Evolutionary conservation across 75 land plant species (phyloP), one percentile per base, ranked within the genome.

Genomic region (Larix kaempferi): DNA sequence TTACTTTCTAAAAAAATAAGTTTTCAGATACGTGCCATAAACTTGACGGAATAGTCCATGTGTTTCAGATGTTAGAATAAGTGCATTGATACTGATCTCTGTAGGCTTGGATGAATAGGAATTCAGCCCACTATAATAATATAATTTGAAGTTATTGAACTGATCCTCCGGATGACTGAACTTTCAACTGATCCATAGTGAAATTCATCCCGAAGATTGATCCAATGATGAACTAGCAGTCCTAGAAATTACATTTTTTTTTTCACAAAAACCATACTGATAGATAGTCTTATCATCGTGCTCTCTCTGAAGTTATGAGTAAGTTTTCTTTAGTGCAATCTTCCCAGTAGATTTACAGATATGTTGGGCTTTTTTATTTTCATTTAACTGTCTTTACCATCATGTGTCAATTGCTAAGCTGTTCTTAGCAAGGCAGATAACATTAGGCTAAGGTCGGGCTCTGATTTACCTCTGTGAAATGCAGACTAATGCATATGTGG

Each of bases 401-500:
- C 21, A 16, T 12, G 16, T 26, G 66, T 56, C 35, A 60, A 5
- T 7, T 22, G 12, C 15, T 14, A 37, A 5, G 16, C 3, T 64
- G 67, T 77, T 65, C 23, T n/a, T 41, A 41, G 21, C 73, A 35
- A 3, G 73, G 19, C 19, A 69, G 16, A 41, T 39, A 69, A 10
- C 7, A n/a, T 69, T 35, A 69, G 52, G 8, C 11, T 19, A 41
- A 7, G 73, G 54, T 7, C 3, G 49, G 41, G 41, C 73, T 69
- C 54, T 74, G 44, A 69, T 25, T 77, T 77, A 41, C 19, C 16
- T 74, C 13, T 13, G 17, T 17, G n/a, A 44, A 33, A 54, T 71
- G 58, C 90, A 98, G 99, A 76, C 86, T 90, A 80, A 88, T 81
- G 86, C 27, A 64, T 59, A 98, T 98, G 99, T 98, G 99, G 99